Percentiles rank a stretch among this genome's conserved stretches.
Evolutionary conservation across 2,329 filamentous ascomycete species (phyloP).

Genomic region (Fusarium oxysporum): DNA sequence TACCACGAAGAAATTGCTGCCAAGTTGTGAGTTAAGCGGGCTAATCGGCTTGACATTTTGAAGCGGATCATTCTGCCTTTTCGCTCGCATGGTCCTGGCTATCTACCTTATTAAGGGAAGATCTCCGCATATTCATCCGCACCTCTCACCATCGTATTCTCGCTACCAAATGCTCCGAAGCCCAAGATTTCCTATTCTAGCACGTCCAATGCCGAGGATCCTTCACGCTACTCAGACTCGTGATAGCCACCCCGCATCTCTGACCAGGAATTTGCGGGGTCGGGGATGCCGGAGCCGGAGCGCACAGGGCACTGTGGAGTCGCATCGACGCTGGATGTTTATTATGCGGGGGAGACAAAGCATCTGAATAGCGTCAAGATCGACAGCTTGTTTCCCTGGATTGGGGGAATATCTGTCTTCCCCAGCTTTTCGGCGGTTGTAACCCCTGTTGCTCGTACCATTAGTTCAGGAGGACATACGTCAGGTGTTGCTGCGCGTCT

Average conservation of each 20-base stretch:
- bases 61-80: accelerated
- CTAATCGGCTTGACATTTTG: not conserved
- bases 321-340: not conserved
- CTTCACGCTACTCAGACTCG: not conserved
- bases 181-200: not conserved
- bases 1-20: accelerated
- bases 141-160: not conserved
- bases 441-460: not conserved
- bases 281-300: conserved; percentile 27
- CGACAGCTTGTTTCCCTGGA: not conserved
- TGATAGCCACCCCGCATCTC: conserved; percentile 10
- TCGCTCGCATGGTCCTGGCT: accelerated
- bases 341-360: conserved; percentile 4
- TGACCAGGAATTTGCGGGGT: not conserved
- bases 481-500: conserved; percentile 1
- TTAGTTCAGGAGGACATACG: not conserved
- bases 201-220: conserved; percentile 1
- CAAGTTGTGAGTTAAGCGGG: not conserved
- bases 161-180: not conserved
- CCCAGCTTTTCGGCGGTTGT: not conserved
- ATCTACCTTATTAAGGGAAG: accelerated
- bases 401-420: not conserved
- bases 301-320: not conserved
- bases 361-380: conserved; percentile 5
- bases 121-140: not conserved